Conservation (phyloP, 306 rosid species). For the Mucuna pruriens region DNA sequence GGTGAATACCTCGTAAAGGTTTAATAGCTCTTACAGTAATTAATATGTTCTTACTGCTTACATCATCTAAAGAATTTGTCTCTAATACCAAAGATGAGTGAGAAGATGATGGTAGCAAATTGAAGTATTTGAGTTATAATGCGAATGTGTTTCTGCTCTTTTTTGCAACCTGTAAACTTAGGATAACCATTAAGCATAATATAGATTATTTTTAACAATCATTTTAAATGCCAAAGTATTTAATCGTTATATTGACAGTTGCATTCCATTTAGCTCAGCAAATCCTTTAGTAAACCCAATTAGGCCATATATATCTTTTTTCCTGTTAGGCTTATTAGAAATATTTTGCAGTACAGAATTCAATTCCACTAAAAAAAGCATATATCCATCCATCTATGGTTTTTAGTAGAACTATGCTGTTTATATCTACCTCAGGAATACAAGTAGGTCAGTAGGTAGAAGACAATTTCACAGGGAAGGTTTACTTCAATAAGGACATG, state of each 20-base stretch:
- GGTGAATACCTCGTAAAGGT: neutral
- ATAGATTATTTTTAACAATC: neutral
- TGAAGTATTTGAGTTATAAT: neutral
- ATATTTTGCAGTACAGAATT: neutral
- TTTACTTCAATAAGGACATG: neutral
- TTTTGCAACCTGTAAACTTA: neutral
- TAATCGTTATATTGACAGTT: neutral
- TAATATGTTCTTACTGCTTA: neutral
- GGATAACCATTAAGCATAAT: neutral
- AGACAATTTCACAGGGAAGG: neutral
- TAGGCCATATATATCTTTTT: neutral
- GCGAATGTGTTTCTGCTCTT: neutral
- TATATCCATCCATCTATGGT: neutral
- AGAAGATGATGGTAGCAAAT: neutral
- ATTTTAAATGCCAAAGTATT: neutral
- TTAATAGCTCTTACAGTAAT: neutral
- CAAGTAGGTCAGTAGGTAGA: neutral
- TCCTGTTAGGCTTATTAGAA: neutral
- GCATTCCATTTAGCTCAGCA: neutral
- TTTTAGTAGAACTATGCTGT: neutral
- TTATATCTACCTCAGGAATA: neutral
- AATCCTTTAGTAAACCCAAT: conserved; percentile 13
- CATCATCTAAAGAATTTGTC: neutral
- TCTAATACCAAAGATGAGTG: neutral
- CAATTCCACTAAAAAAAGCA: neutral